Evolutionary conservation across 179 eudicot genomes (phyloP), one percentile per base, ranked within the genome.

Genomic region (Beta corolliflora): DNA sequence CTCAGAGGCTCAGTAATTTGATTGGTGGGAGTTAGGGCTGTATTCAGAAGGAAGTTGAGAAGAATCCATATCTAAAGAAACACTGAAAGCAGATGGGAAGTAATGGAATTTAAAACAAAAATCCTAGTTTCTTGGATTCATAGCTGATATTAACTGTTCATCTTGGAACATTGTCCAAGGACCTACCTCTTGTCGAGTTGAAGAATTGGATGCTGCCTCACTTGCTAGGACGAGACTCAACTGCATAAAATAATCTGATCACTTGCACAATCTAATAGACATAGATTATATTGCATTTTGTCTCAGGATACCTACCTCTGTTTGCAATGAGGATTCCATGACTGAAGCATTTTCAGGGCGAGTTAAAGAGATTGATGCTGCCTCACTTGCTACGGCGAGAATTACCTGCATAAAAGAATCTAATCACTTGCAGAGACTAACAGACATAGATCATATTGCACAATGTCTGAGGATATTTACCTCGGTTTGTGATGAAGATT

Each of bases 111-210:
- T 77, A 53, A 77, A 53, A 77, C 58, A 65, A 7, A 68, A n/a
- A 15, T 36, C 16, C 31, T 8, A 69, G 10, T 9, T 45, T 5
- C 25, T 16, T 1, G 1, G 5, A 19, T 52, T 6, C 23, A 23
- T 19, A 29, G 48, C 31, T 53, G 69, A 29, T 10, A 64, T 29
- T 11, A 68, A 16, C 1, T 44, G 69, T 10, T 23, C 16, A 53
- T 36, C 41, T 36, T 45, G 29, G 13, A 64, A 63, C 1, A 64
- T 19, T 31, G 64, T 63, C 10, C 12, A 36, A 36, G 41, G 76
- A 58, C 81, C 65, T 71, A 85, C 87, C 87, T 82, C 72, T 75
- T 71, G 71, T n/a, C 58, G 64, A 71, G 71, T 82, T 59, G 84
- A 66, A 16, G 66, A 18, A 11, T n/a, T 77, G 14, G 68, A 60